Percentiles rank a stretch among this genome's conserved stretches.
Evolutionary conservation across 169 alveolate genomes (phyloP).

Genomic region (Cryptosporidium meleagridis): DNA sequence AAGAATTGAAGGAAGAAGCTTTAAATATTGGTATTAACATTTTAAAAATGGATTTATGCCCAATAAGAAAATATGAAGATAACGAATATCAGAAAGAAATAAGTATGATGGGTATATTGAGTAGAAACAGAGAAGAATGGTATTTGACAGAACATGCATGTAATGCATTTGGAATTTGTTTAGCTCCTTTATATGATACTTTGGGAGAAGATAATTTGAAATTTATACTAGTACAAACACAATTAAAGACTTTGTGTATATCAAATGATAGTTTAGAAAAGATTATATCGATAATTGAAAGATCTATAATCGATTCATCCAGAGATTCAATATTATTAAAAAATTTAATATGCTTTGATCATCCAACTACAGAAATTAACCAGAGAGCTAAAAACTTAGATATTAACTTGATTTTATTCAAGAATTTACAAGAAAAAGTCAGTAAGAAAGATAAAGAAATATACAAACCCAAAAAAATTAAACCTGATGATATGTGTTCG

Average conservation of each 20-base stretch:
- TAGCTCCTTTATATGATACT: constrained; percentile 86
- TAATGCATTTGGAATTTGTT: constrained; percentile 77
- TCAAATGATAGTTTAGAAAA: constrained; percentile 75
- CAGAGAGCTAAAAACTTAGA: constrained; percentile 58
- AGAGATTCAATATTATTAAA: constrained; percentile 53
- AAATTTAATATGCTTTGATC: constrained; percentile 39
- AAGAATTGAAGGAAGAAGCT: constrained; percentile 31
- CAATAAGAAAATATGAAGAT: constrained; percentile 21
- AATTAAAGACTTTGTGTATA: constrained; percentile 77
- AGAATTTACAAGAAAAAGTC: constrained; percentile 18
- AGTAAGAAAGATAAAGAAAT: constrained; percentile 42
- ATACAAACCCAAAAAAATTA: constrained; percentile 70
- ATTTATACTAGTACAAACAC: constrained; percentile 79
- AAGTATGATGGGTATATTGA: constrained; percentile 83
- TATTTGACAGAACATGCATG: constrained; percentile 85
- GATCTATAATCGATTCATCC: constrained; percentile 42
- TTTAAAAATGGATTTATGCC: constrained; percentile 14
- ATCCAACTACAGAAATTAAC: neutral
- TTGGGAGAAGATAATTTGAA: constrained; percentile 83
- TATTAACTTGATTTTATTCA: constrained; percentile 28
- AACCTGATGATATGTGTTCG: constrained; percentile 81
- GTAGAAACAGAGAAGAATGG: constrained; percentile 90
- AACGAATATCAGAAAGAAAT: constrained; percentile 65
- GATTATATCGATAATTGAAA: constrained; percentile 68
- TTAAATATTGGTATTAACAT: constrained; percentile 40